These are phyloP conservation scores for Eimeria necatrix DNA, from an alignment of 169 alveolate species.

Conservation along the genomic window DNA sequence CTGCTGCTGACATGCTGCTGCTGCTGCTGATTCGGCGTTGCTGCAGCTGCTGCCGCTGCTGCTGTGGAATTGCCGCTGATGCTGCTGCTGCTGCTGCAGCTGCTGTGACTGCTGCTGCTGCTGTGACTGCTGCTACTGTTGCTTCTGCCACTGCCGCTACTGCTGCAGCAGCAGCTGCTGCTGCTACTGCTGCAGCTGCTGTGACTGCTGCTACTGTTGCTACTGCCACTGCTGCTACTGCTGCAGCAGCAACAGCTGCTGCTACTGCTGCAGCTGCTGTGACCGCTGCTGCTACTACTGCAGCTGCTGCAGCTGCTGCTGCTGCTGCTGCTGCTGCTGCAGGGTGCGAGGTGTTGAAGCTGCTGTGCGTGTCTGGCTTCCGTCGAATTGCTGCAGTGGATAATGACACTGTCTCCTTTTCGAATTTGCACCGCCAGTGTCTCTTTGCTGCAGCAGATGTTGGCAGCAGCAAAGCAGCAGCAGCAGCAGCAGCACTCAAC, in stretches of 20 bases:
- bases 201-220: background rate
- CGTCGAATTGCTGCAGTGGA: constrained; percentile 96
- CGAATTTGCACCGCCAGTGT: constrained; percentile 99
- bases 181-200: background rate
- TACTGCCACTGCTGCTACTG: background rate
- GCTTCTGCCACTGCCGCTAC: background rate
- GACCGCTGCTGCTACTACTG: no score
- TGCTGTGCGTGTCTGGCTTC: constrained; percentile 94
- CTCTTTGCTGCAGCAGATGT: constrained; percentile 88
- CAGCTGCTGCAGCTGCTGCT: background rate
- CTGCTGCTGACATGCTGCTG: background rate
- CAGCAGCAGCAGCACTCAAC: constrained; percentile 92
- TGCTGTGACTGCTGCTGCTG: no score
- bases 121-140: no score
- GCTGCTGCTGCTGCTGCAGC: no score
- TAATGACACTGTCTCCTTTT: constrained; percentile 97
- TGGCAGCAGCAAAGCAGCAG: constrained; percentile 93
- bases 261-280: no score
- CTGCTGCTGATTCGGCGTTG: background rate
- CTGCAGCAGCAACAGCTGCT: background rate
- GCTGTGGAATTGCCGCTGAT: no score
- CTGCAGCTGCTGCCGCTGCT: no score
- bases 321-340: background rate
- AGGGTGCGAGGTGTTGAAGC: constrained; percentile 99
- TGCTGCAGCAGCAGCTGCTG: background rate